These are phyloP conservation scores for Croton setiger DNA, from an alignment of 441 rosid genomes.

Conservation along the genomic window DNA sequence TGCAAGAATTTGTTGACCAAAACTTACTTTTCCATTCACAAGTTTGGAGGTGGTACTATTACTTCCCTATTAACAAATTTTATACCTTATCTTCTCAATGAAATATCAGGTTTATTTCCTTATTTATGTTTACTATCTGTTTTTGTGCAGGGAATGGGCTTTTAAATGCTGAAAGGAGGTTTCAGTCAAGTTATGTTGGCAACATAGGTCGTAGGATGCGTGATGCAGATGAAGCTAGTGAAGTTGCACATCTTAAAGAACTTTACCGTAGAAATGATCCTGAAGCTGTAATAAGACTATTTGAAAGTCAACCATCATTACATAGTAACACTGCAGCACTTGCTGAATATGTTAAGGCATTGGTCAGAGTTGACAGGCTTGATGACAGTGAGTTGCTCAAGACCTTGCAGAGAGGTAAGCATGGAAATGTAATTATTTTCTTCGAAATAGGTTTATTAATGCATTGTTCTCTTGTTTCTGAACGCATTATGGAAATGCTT, in stretches of 20 bases:
- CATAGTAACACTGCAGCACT: conserved; percentile 70
- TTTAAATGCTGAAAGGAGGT: conserved; percentile 42
- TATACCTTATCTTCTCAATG: background rate
- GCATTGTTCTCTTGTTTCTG: background rate
- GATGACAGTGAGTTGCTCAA: conserved; percentile 77
- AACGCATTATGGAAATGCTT: too few species aligned
- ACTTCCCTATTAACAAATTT: background rate
- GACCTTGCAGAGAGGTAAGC: conserved; percentile 80
- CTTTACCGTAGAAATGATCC: conserved; percentile 74
- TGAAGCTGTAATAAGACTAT: conserved; percentile 73
- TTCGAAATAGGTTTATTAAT: background rate
- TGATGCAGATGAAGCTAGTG: conserved; percentile 68
- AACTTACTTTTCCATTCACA: conserved; percentile 38
- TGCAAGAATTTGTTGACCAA: conserved; percentile 40
- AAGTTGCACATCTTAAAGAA: conserved; percentile 64
- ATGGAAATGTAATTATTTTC: background rate
- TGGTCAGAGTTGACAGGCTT: conserved; percentile 83
- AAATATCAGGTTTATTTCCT: background rate
- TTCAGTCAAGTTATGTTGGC: conserved; percentile 72
- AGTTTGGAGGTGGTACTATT: conserved; percentile 45
- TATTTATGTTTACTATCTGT: background rate
- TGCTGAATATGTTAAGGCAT: conserved; percentile 83
- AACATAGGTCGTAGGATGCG: conserved; percentile 69
- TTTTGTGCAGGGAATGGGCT: conserved; percentile 37
- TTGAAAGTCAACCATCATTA: conserved; percentile 79